Evolutionary conservation across 148 eudicot species (phyloP), one percentile per base, ranked within the genome.

Genomic region (Dianthus caryophyllus): DNA sequence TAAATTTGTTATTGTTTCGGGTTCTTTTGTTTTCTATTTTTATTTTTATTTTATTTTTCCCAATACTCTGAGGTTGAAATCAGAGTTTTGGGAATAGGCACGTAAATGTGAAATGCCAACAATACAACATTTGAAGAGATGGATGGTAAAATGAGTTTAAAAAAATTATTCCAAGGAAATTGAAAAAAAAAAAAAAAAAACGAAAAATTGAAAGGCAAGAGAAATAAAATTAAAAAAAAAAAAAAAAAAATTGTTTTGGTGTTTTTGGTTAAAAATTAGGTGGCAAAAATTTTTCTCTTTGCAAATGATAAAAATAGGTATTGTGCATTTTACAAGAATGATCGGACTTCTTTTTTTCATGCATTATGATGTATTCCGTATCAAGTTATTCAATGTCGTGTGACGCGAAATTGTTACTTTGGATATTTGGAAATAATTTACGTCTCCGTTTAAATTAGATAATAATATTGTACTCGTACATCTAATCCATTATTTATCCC

Each of bases 201-300:
- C 3, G 8, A 33, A 8, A 8, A 33, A 2, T 22, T 39, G 44
- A 39, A 20, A 38, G 49, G 52, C 27, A 27, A 46, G 30, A 22
- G 16, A n/a, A 18, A 33, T 27, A 55, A 68, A 68, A 33, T 58
- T 64, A 46, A 46, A 22, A 20, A n/a, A 18, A 33, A 46, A 46
- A 22, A 20, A n/a, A 18, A 33, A 39, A 55, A 68, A 68, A 33
- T 58, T 64, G 64, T 75, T 75, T 75, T 31, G 69, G 51, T 41
- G 53, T 67, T 51, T 21, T 10, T 41, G 36, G 57, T 9, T 9
- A 31, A 18, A 56, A 20, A 55, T 48, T 8, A 60, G 69, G 57
- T 55, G 60, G 59, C 48, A 56, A 64, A 38, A 15, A 53, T 63
- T 46, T 49, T n/a, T 68, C 64, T 62, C 73, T 52, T 68, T 52